Base-by-base conservation (phyloP, 2,329 filamentous ascomycete species). In the Periconia sp. region DNA sequence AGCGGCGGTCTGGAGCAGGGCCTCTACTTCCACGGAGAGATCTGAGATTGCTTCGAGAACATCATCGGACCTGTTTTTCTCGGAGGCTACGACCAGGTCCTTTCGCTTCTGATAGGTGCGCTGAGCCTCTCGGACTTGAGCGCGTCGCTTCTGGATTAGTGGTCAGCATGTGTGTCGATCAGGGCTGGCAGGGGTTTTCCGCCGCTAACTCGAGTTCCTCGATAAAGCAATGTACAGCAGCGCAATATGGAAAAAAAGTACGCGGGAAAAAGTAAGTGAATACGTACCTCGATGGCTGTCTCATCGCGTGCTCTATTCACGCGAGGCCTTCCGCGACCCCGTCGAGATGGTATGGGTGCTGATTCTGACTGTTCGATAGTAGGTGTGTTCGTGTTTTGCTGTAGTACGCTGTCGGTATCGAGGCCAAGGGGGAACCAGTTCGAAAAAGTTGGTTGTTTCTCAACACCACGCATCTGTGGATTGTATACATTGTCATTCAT, bases 41-140 rank as follows among this genome's bases (percentile, higher is more conserved):
- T 65, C 60, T 11, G 58, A 64, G 2, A 66, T 52, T 9, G 64
- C 54, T 49, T 63, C 54, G 3, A 68, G 54, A 11, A 66, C 49
- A 17, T 64, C 62, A 33, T 64, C 62, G 30, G 55, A 55, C 41
- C 63, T 50, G 33, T 52, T 49, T 18, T 58, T 56, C 18, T 60
- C 55, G 6, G 56, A 54, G 27, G 58, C 55, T 8, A 58, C 51
- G 2, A 55, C 58, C 14, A 45, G 57, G n/a, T 68, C 63, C 52
- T 68, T 68, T 52, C 60, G 53, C 44, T 62, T 63, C 27, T 65
- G 62, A 41, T 69, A 65, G 11, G 56, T 59, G 20, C 59, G 49
- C 46, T 67, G 62, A 2, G 65, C 63, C 19, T 65, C 59, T 18
- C 63, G 58, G 1, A 65, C 60, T 47, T 69, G 62, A 5, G 63